These are phyloP conservation scores for Lablab purpureus DNA, from an alignment of 306 rosid genomes.

Conservation along the genomic window DNA sequence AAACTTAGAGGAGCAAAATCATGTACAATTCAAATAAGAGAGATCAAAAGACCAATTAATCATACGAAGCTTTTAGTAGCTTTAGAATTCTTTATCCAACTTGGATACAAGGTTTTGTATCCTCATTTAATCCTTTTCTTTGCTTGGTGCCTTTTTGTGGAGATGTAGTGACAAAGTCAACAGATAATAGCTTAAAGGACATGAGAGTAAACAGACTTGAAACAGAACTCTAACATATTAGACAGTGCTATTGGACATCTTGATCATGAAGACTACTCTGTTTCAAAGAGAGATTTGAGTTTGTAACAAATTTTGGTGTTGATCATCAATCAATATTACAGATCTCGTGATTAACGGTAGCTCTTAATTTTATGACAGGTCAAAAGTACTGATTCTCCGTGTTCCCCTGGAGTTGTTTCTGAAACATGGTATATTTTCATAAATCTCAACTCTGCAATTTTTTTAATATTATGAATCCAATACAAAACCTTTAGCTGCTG, in stretches of 20 bases:
- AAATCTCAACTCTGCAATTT: conserved; percentile 29
- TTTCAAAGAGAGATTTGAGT: conserved; percentile 1
- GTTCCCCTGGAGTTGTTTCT: conserved; percentile 49
- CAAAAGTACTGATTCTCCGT: conserved; percentile 40
- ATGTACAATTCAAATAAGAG: neutral
- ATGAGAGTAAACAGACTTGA: neutral
- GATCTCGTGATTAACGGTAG: conserved; percentile 25
- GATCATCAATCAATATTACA: conserved; percentile 13
- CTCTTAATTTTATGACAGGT: conserved; percentile 53
- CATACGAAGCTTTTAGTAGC: neutral
- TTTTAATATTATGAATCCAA: conserved; percentile 26
- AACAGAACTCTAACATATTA: no score
- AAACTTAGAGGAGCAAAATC: neutral
- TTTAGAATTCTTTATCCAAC: conserved; percentile 15
- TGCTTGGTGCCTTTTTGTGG: conserved; percentile 6
- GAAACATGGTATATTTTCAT: conserved; percentile 57
- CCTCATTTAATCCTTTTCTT: neutral
- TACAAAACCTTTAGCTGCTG: conserved; percentile 12
- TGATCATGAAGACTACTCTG: conserved; percentile 21
- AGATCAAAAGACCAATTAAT: neutral
- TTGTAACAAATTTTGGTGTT: neutral
- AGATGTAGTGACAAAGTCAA: neutral
- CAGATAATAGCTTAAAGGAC: conserved; percentile 12
- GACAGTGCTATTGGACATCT: neutral
- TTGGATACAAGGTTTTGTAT: neutral